A percentile compares a stretch with the other conserved stretches of the same genome.
Evolutionary conservation across 2,329 filamentous ascomycete species (phyloP).

Genomic region (Lasiodiplodia sp.): DNA sequence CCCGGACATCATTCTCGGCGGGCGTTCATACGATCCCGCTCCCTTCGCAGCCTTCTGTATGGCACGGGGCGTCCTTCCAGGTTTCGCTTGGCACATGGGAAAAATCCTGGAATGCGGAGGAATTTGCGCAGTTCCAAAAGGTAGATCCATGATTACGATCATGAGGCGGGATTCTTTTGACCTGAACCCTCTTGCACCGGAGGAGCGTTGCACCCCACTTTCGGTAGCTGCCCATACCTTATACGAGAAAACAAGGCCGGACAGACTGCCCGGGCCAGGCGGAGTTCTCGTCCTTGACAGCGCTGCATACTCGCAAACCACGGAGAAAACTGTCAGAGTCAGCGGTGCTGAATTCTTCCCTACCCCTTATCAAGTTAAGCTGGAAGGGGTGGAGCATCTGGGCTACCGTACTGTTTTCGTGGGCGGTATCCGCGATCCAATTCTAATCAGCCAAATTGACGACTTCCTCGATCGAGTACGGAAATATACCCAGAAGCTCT

Average conservation of each 20-base stretch:
- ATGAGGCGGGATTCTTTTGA: conserved; percentile 58
- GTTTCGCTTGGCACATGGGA: conserved; percentile 55
- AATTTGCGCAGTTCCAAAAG: conserved; percentile 58
- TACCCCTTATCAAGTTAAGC: conserved; percentile 33
- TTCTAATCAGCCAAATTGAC: conserved; percentile 34
- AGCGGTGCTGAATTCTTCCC: not conserved
- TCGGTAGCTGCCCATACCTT: conserved; percentile 62
- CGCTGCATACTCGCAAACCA: conserved; percentile 48
- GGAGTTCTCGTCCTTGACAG: conserved; percentile 54
- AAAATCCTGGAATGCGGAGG: conserved; percentile 64
- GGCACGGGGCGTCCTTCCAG: not conserved
- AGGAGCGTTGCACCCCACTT: conserved; percentile 54
- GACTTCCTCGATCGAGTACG: conserved; percentile 32
- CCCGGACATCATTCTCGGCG: conserved; percentile 57
- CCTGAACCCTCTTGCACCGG: conserved; percentile 51
- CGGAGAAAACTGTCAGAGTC: not conserved
- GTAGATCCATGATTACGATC: conserved; percentile 50
- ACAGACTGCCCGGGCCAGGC: conserved; percentile 59
- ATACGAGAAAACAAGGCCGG: conserved; percentile 63
- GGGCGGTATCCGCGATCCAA: conserved; percentile 33
- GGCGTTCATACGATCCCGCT: conserved; percentile 42
- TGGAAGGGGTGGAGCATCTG: conserved; percentile 31
- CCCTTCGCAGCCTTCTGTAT: conserved; percentile 36
- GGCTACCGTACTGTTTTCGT: conserved; percentile 33
- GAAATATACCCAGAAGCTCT: conserved; percentile 10